These are phyloP conservation scores for Aspergillus unguis DNA, from an alignment of 2,329 filamentous ascomycete genomes.

Conservation along the genomic window DNA sequence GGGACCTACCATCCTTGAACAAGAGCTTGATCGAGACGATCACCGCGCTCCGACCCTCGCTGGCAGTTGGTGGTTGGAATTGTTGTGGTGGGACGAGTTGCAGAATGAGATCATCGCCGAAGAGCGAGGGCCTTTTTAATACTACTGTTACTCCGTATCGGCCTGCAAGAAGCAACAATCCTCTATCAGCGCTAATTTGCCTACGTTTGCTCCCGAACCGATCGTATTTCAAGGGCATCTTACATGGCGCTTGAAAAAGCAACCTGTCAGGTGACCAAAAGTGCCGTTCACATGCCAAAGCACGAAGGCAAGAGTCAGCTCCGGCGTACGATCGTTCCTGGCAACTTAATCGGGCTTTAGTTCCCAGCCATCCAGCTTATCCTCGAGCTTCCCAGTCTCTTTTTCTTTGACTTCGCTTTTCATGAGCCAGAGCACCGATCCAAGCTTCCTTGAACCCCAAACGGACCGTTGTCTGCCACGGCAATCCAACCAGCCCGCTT, in stretches of 20 bases:
- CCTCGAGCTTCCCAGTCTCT: background rate
- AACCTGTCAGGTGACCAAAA: background rate
- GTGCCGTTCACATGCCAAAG: constrained; percentile 3
- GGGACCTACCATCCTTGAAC: constrained; percentile 7
- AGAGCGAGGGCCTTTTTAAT: too few species aligned
- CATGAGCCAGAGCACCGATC: constrained; percentile 46
- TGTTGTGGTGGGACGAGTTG: constrained; percentile 6
- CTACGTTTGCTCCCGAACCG: background rate
- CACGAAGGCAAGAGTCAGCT: background rate
- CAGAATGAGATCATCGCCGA: constrained; percentile 10
- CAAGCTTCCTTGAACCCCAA: constrained; percentile 44
- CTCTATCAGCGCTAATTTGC: background rate
- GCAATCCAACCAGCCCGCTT: constrained; percentile 22
- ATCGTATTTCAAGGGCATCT: background rate
- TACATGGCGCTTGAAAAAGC: background rate
- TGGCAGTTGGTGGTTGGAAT: constrained; percentile 2
- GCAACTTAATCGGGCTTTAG: background rate
- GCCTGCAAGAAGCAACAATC: background rate
- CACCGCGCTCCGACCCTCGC: background rate
- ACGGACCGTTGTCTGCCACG: constrained; percentile 41
- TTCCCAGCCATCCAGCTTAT: background rate
- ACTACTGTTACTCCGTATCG: background rate
- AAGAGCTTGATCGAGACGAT: background rate
- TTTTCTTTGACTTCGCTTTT: background rate
- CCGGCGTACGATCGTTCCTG: background rate